A percentile compares a stretch with the other conserved stretches of the same genome.
Evolutionary conservation across 2,329 filamentous ascomycete genomes (phyloP).

Genomic region (Dactylonectria estremocensis): DNA sequence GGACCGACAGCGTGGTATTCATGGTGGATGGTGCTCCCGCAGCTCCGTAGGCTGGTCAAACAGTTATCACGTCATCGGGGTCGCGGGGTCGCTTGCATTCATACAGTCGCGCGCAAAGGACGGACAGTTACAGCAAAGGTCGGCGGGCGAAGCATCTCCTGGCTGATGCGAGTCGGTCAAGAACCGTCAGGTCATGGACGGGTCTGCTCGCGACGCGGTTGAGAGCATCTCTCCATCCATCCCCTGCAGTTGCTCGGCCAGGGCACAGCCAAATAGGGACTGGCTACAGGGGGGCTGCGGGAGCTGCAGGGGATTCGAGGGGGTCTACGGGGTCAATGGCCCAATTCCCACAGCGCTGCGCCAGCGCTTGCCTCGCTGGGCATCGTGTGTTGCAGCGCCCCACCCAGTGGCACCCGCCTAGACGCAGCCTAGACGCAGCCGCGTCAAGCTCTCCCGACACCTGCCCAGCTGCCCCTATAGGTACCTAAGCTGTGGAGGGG

Average conservation of each 20-base stretch:
- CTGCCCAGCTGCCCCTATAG: background rate
- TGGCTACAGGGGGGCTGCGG: constrained; percentile 28
- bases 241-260: constrained; percentile 27
- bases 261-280: constrained; percentile 14
- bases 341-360: constrained; percentile 27
- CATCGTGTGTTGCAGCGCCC: constrained; percentile 8
- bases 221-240: constrained; percentile 38
- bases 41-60: constrained; percentile 40
- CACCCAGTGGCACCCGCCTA: constrained; percentile 17
- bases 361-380: background rate
- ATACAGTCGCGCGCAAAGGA: constrained; percentile 19
- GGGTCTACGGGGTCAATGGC: constrained; percentile 36
- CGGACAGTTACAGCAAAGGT: constrained; percentile 12
- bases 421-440: constrained; percentile 33
- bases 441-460: constrained; percentile 24
- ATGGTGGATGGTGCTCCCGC: constrained; percentile 44
- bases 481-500: constrained; percentile 3
- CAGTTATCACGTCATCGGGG: constrained; percentile 42
- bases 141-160: constrained; percentile 29
- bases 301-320: constrained; percentile 30
- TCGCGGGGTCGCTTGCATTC: constrained; percentile 22
- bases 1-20: constrained; percentile 41
- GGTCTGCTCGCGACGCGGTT: constrained; percentile 38
- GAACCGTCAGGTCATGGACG: constrained; percentile 45
- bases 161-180: constrained; percentile 44